phyloP scores from a whole-genome alignment of 1,139 yeast genomes.

The Geotrichum restrictum region DNA sequence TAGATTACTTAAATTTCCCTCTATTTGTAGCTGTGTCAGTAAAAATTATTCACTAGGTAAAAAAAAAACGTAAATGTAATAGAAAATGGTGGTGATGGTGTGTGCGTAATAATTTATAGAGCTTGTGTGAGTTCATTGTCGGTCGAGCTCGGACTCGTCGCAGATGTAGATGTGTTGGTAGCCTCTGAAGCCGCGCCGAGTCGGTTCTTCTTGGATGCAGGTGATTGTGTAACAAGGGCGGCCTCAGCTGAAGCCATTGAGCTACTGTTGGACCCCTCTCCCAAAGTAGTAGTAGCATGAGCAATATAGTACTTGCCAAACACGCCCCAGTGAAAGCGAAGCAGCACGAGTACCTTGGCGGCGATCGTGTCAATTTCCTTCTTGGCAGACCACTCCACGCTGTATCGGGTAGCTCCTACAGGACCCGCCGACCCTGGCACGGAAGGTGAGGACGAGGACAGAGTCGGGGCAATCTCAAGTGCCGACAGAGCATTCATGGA shows the following conservation, averaged over 20 bases:
- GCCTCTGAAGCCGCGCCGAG: neutral
- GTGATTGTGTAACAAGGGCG: neutral
- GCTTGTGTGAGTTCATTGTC: conserved; percentile 16
- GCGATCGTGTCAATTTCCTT: conserved; percentile 27
- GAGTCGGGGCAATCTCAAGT: conserved; percentile 26
- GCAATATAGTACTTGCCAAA: conserved; percentile 46
- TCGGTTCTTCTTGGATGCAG: conserved; percentile 9
- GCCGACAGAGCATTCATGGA: conserved; percentile 26
- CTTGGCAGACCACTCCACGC: conserved; percentile 6
- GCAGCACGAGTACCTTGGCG: conserved; percentile 53
- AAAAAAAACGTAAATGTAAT: neutral
- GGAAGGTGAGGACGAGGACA: conserved; percentile 19
- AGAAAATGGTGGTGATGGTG: neutral
- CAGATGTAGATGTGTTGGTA: neutral
- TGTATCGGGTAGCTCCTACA: conserved; percentile 19
- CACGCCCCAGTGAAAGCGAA: conserved; percentile 72
- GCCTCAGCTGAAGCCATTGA: neutral
- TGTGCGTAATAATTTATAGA: neutral
- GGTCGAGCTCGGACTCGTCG: conserved; percentile 1
- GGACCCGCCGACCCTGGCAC: conserved; percentile 16
- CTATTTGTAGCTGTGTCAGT: too few relatives aligned
- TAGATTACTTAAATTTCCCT: too few relatives aligned
- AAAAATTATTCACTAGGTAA: conserved; percentile 2
- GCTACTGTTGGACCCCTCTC: neutral
- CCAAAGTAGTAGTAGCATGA: neutral